Evolutionary conservation across 176 grass and related monocot species (phyloP).

Genomic region (Areca catechu): DNA sequence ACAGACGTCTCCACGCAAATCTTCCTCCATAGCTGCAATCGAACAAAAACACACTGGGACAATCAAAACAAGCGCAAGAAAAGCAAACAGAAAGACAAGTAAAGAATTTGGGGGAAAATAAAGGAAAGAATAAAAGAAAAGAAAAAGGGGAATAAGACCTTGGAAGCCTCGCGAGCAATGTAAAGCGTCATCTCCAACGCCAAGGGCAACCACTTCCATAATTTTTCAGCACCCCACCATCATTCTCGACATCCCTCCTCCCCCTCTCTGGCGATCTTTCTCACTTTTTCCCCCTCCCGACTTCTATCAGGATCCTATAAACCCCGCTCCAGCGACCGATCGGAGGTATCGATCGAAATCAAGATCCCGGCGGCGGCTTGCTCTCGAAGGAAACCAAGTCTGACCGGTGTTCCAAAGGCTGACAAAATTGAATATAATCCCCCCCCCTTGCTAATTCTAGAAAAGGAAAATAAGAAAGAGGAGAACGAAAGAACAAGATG

Average conservation of each 20-base stretch:
- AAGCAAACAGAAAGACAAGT: not conserved
- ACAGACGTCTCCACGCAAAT: conserved; percentile 52
- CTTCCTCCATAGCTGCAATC: conserved; percentile 56
- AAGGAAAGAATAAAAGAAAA: not conserved
- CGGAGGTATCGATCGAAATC: too few species aligned
- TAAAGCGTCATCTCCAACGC: conserved; percentile 46
- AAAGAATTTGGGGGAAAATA: not conserved
- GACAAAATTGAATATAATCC: not conserved
- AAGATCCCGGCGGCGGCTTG: too few species aligned
- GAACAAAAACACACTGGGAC: not conserved
- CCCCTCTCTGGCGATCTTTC: not conserved
- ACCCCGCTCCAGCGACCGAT: not conserved
- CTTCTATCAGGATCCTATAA: not conserved
- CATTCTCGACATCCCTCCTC: conserved; percentile 5
- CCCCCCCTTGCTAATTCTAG: too few species aligned
- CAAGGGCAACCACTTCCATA: conserved; percentile 7
- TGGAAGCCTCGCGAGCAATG: conserved; percentile 61
- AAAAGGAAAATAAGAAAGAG: not conserved
- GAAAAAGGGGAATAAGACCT: conserved; percentile 25
- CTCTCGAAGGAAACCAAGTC: not conserved
- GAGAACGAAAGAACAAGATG: not conserved
- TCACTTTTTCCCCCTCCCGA: conserved; percentile 21
- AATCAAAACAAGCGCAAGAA: conserved; percentile 1
- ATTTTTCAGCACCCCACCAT: not conserved
- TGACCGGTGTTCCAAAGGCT: not conserved